Percentiles rank a stretch among this genome's conserved stretches.
Conservation (phyloP, 2,329 filamentous ascomycete genomes). For the Alternaria sp. region DNA sequence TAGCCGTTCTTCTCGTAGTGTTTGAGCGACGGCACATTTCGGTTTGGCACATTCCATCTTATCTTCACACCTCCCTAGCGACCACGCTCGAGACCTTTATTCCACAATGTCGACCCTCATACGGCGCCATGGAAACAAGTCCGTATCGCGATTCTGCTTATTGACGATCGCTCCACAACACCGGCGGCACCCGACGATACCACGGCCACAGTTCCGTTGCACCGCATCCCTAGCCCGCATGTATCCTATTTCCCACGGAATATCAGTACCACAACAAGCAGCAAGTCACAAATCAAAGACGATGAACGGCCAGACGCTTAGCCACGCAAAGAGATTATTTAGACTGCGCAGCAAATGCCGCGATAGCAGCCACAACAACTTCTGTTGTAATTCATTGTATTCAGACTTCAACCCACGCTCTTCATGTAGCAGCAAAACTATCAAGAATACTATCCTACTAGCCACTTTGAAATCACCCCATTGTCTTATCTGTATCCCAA, state of each 20-base stretch:
- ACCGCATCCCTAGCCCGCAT: background rate
- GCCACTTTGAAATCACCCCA: background rate
- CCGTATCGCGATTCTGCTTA: background rate
- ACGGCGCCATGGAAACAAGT: background rate
- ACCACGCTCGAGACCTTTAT: background rate
- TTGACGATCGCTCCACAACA: background rate
- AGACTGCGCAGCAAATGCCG: background rate
- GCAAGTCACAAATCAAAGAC: background rate
- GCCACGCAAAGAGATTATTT: background rate
- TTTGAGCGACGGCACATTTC: background rate
- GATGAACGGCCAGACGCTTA: background rate
- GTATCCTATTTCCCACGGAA: background rate
- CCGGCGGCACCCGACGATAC: background rate
- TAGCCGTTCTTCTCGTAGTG: constrained; percentile 7
- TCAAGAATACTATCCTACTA: background rate
- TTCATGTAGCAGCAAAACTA: background rate
- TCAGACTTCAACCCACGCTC: background rate
- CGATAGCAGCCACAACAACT: background rate
- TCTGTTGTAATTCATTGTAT: background rate
- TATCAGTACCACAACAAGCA: background rate
- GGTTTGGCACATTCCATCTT: background rate
- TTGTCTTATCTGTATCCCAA: background rate
- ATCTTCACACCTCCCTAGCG: background rate
- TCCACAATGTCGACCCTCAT: background rate
- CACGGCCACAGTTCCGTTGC: background rate